Evolutionary conservation across 108 stramenopile genomes (phyloP).

Genomic region (Conticribra weissflogii): DNA sequence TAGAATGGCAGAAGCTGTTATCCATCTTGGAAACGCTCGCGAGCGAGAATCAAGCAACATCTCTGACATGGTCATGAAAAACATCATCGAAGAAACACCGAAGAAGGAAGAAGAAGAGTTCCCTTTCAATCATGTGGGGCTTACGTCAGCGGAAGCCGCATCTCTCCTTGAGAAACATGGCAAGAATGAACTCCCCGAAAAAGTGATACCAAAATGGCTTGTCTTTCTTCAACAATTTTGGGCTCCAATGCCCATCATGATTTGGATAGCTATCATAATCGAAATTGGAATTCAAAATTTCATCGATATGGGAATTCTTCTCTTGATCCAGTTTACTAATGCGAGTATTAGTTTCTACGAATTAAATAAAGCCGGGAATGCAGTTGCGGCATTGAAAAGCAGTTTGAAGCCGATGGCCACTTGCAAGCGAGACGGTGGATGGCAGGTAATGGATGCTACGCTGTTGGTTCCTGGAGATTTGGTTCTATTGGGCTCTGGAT

Average conservation of each 20-base stretch:
- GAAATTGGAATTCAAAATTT: slow-evolving; percentile 51
- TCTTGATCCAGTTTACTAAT: slow-evolving; percentile 62
- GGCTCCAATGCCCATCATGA: slow-evolving; percentile 86
- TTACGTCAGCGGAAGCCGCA: slow-evolving; percentile 43
- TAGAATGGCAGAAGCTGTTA: slow-evolving; percentile 32
- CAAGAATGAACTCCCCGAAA: slow-evolving; percentile 65
- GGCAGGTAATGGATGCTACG: slow-evolving; percentile 45
- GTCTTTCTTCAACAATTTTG: slow-evolving; percentile 64
- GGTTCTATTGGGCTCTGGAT: slow-evolving; percentile 46
- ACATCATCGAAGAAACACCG: slow-evolving; percentile 3
- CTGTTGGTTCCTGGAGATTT: slow-evolving; percentile 67
- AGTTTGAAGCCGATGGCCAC: slow-evolving; percentile 68
- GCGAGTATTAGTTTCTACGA: slow-evolving; percentile 65
- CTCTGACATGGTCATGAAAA: slow-evolving; percentile 16
- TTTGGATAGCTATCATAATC: slow-evolving; percentile 70
- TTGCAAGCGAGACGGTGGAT: slow-evolving; percentile 65
- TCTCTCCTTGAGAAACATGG: slow-evolving; percentile 46
- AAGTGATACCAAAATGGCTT: slow-evolving; percentile 49
- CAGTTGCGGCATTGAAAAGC: slow-evolving; percentile 73
- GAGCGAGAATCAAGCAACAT: slow-evolving; percentile 11
- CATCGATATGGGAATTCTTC: slow-evolving; percentile 57
- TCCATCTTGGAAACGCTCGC: slow-evolving; percentile 13
- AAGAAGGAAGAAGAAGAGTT: slow-evolving; percentile 2
- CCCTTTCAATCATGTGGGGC: slow-evolving; percentile 49
- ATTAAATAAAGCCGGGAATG: slow-evolving; percentile 74